These are phyloP conservation scores for Gynandropsis gynandra DNA, from an alignment of 345 rosid genomes.

Conservation along the genomic window DNA sequence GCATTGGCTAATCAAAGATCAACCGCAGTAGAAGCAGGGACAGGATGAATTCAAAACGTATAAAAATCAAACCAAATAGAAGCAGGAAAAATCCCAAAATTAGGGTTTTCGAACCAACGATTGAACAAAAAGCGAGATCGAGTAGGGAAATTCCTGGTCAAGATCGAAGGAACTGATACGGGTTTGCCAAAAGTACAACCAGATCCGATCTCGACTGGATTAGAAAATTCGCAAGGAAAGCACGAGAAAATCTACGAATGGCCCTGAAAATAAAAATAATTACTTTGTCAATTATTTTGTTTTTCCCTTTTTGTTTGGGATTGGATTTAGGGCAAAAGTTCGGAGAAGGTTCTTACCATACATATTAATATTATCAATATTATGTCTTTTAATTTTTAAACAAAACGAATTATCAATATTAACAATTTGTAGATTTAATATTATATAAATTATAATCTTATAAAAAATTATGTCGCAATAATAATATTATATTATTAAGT, in stretches of 20 bases:
- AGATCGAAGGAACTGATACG: too few species aligned
- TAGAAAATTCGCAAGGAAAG: too few species aligned
- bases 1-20: conserved; percentile 33
- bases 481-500: too few species aligned
- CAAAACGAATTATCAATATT: too few species aligned
- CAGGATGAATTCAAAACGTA: background rate
- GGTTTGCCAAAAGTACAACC: conserved; percentile 29
- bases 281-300: background rate
- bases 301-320: too few species aligned
- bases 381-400: too few species aligned
- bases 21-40: background rate
- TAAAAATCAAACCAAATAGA: too few species aligned
- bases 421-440: too few species aligned
- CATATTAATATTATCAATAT: too few species aligned
- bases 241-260: background rate
- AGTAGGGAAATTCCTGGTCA: conserved; percentile 19
- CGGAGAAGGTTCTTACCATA: too few species aligned
- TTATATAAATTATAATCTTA: too few species aligned
- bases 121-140: conserved; percentile 1
- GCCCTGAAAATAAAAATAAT: background rate
- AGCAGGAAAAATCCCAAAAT: conserved; percentile 16
- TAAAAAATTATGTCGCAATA: too few species aligned
- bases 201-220: conserved; percentile 47
- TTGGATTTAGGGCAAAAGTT: background rate
- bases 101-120: conserved; percentile 14